A percentile compares a stretch with the other conserved stretches of the same genome.
These are phyloP conservation scores for Chlamydomonas sp. DNA, from an alignment of 139 green algal species.

Conservation along the genomic window DNA sequence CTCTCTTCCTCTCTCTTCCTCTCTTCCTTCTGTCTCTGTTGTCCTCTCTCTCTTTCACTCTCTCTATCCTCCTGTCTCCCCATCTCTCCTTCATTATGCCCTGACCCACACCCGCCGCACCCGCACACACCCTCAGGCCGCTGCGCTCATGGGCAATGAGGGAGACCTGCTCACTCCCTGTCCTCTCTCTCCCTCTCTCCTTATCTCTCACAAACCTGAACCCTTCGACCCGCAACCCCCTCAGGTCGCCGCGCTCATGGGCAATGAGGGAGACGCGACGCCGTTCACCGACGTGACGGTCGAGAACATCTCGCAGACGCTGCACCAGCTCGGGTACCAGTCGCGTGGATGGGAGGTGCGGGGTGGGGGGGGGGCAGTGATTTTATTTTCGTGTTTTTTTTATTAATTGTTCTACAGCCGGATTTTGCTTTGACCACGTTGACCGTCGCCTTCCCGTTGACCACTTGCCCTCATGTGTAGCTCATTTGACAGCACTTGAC, in stretches of 20 bases:
- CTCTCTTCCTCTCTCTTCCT: too few relatives aligned
- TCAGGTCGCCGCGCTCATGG: slow-evolving; percentile 68
- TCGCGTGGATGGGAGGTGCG: slow-evolving; percentile 88
- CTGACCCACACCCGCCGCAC: too few relatives aligned
- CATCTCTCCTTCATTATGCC: not conserved
- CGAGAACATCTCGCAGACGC: slow-evolving; percentile 80
- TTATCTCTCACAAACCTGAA: not conserved
- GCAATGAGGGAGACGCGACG: slow-evolving; percentile 94
- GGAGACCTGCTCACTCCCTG: slow-evolving; percentile 56
- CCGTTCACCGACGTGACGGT: slow-evolving; percentile 97
- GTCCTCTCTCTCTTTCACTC: too few relatives aligned
- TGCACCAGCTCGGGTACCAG: slow-evolving; percentile 72
- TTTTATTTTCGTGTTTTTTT: too few relatives aligned
- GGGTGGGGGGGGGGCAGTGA: too few relatives aligned
- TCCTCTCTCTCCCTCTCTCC: not conserved
- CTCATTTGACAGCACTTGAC: too few relatives aligned
- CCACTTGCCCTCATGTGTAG: too few relatives aligned
- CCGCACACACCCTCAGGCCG: slow-evolving; percentile 41
- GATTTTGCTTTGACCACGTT: too few relatives aligned
- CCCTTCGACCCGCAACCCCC: not conserved
- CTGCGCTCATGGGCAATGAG: slow-evolving; percentile 74
- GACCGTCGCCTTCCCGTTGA: too few relatives aligned
- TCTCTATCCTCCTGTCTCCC: not conserved
- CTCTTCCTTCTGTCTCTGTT: too few relatives aligned
- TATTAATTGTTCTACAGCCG: too few relatives aligned